Conservation (phyloP, 306 rosid genomes). For the Erythrophleum fordii region DNA sequence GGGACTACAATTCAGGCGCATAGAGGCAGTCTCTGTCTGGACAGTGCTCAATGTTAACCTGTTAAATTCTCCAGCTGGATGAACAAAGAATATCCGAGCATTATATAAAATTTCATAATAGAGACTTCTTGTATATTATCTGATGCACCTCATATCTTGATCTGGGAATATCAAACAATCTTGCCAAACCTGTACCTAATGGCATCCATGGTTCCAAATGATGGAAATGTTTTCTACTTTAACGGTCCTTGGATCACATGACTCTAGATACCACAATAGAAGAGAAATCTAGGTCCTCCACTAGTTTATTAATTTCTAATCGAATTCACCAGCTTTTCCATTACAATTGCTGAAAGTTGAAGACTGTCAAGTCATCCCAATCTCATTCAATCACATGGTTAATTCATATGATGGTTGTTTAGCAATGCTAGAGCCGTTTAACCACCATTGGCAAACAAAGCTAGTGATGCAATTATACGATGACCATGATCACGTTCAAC, state of each 20-base stretch:
- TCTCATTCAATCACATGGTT: background rate
- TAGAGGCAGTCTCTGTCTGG: conserved; percentile 1
- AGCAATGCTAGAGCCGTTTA: too few relatives aligned
- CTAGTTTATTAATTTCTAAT: background rate
- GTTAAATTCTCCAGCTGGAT: background rate
- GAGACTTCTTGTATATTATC: background rate
- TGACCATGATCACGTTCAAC: background rate
- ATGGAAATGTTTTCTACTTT: too few relatives aligned
- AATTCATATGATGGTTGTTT: conserved; percentile 14
- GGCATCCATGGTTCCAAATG: too few relatives aligned
- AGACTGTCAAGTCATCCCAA: background rate
- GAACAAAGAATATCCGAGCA: background rate
- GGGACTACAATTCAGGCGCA: background rate
- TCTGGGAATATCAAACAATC: background rate
- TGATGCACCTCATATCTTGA: background rate
- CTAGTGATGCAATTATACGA: background rate
- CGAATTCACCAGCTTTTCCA: background rate
- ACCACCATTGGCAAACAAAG: background rate
- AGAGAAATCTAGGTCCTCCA: background rate
- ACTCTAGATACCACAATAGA: background rate
- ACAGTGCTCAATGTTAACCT: background rate
- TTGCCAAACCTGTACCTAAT: background rate
- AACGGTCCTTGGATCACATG: background rate
- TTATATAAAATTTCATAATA: background rate
- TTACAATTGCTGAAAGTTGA: background rate